Evolutionary conservation across 148 eudicot species (phyloP).

Genomic region (Euryodendron excelsum): DNA sequence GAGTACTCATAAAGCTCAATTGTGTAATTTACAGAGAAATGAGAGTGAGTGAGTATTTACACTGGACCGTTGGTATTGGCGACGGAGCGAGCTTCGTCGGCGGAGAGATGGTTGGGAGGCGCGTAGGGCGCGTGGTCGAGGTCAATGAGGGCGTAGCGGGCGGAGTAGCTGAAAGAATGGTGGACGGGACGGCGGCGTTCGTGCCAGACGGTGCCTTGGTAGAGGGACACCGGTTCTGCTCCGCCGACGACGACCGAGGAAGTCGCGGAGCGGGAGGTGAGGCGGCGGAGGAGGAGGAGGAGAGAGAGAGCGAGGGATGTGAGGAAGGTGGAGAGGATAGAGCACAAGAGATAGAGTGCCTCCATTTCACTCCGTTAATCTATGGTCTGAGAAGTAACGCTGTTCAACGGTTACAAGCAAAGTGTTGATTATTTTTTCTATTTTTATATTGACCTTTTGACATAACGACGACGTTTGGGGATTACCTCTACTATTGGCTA

Average conservation of each 20-base stretch:
- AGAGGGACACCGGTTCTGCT: conserved; percentile 17
- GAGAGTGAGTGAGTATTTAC: conserved; percentile 26
- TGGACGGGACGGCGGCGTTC: conserved; percentile 80
- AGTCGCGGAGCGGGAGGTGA: conserved; percentile 44
- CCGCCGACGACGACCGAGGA: too few relatives aligned
- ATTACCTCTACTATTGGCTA: too few relatives aligned
- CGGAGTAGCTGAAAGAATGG: conserved; percentile 71
- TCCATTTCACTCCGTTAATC: not conserved
- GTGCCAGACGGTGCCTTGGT: conserved; percentile 83
- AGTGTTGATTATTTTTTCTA: too few relatives aligned
- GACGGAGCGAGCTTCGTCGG: conserved; percentile 1
- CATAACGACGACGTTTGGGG: too few relatives aligned
- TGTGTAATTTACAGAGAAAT: too few relatives aligned
- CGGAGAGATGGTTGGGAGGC: conserved; percentile 49
- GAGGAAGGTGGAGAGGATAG: conserved; percentile 12
- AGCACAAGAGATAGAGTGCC: not conserved
- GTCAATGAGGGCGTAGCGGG: conserved; percentile 71
- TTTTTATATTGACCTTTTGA: too few relatives aligned
- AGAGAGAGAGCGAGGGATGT: conserved; percentile 40
- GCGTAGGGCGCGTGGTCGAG: conserved; percentile 43
- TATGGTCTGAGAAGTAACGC: too few relatives aligned
- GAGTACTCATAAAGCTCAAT: too few relatives aligned
- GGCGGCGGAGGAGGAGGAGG: conserved; percentile 31
- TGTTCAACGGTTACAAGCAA: too few relatives aligned
- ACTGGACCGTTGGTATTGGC: conserved; percentile 63